phyloP scores from a whole-genome alignment of 1,139 yeast genomes.

The Geotrichum phurueaensis region DNA sequence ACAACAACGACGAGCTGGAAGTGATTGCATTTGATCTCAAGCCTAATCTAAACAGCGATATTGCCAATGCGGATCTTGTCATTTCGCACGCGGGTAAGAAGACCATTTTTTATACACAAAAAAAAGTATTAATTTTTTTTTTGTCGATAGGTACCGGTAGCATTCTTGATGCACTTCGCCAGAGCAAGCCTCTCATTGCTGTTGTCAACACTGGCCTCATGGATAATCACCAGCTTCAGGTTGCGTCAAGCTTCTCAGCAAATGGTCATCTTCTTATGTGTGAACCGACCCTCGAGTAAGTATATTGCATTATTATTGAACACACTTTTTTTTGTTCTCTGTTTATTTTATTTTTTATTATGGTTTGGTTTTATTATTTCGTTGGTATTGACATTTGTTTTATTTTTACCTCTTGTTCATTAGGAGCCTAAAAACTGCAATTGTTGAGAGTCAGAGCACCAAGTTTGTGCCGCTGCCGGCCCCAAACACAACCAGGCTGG shows the following conservation, averaged over 20 bases:
- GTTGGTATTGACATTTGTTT: neutral
- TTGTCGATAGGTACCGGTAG: constrained; percentile 62
- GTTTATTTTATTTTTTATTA: neutral
- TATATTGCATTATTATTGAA: neutral
- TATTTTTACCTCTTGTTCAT: neutral
- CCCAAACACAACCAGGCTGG: constrained; percentile 23
- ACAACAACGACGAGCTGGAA: constrained; percentile 29
- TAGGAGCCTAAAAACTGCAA: constrained; percentile 17
- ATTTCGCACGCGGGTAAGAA: constrained; percentile 70
- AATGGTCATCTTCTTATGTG: constrained; percentile 35
- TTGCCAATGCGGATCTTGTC: constrained; percentile 43
- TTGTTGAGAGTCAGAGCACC: constrained; percentile 15
- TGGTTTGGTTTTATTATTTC: neutral
- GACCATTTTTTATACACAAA: neutral
- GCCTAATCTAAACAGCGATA: constrained; percentile 7
- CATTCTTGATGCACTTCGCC: constrained; percentile 66
- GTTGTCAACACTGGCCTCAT: constrained; percentile 63
- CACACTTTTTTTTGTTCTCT: neutral
- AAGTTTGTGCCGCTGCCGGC: constrained; percentile 24
- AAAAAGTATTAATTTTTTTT: neutral
- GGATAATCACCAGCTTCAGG: constrained; percentile 84
- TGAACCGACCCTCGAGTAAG: constrained; percentile 12
- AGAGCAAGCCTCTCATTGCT: constrained; percentile 54
- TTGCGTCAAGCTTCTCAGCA: constrained; percentile 53
- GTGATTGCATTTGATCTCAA: constrained; percentile 35